These are phyloP conservation scores for Globisporangium viniferum DNA, from an alignment of 352 stramenopile species.

Conservation along the genomic window DNA sequence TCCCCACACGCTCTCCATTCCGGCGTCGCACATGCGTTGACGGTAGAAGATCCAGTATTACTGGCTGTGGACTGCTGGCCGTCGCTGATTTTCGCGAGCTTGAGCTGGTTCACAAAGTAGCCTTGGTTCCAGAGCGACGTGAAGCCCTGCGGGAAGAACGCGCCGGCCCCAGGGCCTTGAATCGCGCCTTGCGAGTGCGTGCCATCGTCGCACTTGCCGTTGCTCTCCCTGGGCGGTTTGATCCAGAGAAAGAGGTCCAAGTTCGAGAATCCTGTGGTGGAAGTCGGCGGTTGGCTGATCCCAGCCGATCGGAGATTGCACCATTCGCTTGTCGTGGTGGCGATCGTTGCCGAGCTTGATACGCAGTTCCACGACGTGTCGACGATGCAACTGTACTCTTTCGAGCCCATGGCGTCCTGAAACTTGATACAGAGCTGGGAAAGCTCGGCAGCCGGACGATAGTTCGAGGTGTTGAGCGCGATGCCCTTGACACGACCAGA, in stretches of 20 bases:
- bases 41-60: too few relatives aligned
- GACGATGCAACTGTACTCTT: slow-evolving; percentile 48
- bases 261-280: slow-evolving; percentile 36
- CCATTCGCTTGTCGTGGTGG: slow-evolving; percentile 38
- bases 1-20: not conserved
- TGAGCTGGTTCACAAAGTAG: slow-evolving; percentile 38
- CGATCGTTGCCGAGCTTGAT: slow-evolving; percentile 20
- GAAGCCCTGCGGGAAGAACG: slow-evolving; percentile 58
- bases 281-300: slow-evolving; percentile 48
- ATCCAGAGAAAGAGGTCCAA: slow-evolving; percentile 72
- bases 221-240: slow-evolving; percentile 59
- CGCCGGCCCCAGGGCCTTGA: slow-evolving; percentile 26
- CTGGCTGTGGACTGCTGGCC: too few relatives aligned
- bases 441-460: slow-evolving; percentile 46
- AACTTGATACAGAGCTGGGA: slow-evolving; percentile 47
- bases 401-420: slow-evolving; percentile 35
- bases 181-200: slow-evolving; percentile 14
- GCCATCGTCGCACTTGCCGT: slow-evolving; percentile 43
- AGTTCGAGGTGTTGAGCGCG: slow-evolving; percentile 70
- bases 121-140: slow-evolving; percentile 58
- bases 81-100: not conserved
- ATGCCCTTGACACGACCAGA: slow-evolving; percentile 46
- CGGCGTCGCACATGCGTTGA: not conserved
- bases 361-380: slow-evolving; percentile 63
- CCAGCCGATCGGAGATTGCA: slow-evolving; percentile 57